phyloP scores from a whole-genome alignment of 2,329 filamentous ascomycete species.

The Magnaporthales sp. region DNA sequence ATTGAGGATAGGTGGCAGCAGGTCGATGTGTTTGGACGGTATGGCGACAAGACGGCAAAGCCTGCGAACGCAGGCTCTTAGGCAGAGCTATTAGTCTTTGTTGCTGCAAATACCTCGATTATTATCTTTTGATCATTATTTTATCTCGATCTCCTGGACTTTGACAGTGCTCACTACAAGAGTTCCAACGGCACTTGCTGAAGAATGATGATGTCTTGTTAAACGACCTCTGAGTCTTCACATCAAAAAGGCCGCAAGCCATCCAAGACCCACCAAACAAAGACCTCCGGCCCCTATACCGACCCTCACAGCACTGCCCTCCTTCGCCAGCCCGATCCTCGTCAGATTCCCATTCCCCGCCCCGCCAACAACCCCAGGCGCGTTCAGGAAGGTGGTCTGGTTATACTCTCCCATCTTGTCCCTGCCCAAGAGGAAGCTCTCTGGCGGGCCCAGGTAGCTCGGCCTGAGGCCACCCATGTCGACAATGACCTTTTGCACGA shows the following conservation, averaged over 20 bases:
- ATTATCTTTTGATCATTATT: neutral
- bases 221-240: neutral
- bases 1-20: neutral
- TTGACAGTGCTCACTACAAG: neutral
- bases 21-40: neutral
- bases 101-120: neutral
- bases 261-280: neutral
- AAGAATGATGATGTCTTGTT: neutral
- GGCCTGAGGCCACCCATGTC: slow-evolving; percentile 44
- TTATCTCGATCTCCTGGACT: neutral
- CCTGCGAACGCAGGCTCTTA: neutral
- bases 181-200: neutral
- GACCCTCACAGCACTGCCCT: neutral
- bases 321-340: neutral
- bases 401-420: slow-evolving; percentile 27
- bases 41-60: neutral
- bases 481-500: slow-evolving; percentile 48
- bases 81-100: neutral
- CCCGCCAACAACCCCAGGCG: slow-evolving; percentile 12
- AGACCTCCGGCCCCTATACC: neutral
- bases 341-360: slow-evolving; percentile 3
- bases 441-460: slow-evolving; percentile 48
- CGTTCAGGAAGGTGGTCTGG: slow-evolving; percentile 27
- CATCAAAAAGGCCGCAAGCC: neutral
- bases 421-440: slow-evolving; percentile 39